Conservation (phyloP, 371 early-diverging fungal species). For the Funneliformis caledonium region DNA sequence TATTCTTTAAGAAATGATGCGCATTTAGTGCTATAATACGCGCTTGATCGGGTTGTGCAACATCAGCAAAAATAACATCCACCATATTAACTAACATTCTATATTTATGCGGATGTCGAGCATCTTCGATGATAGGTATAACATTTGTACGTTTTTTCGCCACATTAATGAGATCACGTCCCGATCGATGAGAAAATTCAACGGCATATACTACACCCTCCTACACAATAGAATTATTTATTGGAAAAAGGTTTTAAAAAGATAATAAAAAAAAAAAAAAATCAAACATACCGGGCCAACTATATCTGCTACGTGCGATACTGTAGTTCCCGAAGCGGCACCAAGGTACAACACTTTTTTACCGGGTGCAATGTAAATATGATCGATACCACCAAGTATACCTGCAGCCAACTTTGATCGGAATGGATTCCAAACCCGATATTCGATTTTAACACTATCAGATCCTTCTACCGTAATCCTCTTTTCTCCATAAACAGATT, state of each 20-base stretch:
- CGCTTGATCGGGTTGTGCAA: slow-evolving; percentile 99
- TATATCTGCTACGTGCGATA: slow-evolving; percentile 99
- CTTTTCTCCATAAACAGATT: slow-evolving; percentile 99
- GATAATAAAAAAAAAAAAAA: slow-evolving; percentile 40
- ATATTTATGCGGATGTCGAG: slow-evolving; percentile 99
- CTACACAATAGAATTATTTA: slow-evolving; percentile 2
- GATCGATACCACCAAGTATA: slow-evolving; percentile 98
- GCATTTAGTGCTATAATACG: slow-evolving; percentile 99
- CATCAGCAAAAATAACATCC: slow-evolving; percentile 99
- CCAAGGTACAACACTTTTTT: slow-evolving; percentile 99
- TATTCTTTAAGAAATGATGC: slow-evolving; percentile 98
- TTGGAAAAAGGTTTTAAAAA: neutral
- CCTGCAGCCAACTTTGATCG: slow-evolving; percentile 99
- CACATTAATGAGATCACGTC: slow-evolving; percentile 99
- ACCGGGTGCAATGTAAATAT: slow-evolving; percentile 97
- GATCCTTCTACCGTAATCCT: slow-evolving; percentile 93
- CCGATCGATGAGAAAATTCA: slow-evolving; percentile 99
- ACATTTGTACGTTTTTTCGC: slow-evolving; percentile 99
- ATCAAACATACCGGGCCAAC: slow-evolving; percentile 82
- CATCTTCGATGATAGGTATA: slow-evolving; percentile 99
- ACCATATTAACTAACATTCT: slow-evolving; percentile 99
- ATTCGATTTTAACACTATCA: slow-evolving; percentile 98
- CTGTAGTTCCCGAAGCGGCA: slow-evolving; percentile 99
- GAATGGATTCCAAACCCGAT: slow-evolving; percentile 99
- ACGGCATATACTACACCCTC: slow-evolving; percentile 99